Conservation (phyloP, 306 rosid genomes). For the Lathyrus oleraceus region DNA sequence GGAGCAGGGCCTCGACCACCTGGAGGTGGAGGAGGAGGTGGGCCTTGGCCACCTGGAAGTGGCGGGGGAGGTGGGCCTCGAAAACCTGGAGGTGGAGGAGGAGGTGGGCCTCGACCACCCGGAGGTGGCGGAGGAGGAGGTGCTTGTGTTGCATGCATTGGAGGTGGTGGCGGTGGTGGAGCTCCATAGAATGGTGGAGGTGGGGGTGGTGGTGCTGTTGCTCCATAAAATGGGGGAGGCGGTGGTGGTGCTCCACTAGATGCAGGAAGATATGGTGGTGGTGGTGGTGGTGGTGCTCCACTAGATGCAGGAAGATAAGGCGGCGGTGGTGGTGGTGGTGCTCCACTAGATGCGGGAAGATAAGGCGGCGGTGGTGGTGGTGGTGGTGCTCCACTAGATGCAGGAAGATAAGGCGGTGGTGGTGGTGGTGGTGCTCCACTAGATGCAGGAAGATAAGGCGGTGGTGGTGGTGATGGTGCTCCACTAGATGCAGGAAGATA, state of each 20-base stretch:
- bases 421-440: conserved; percentile 31
- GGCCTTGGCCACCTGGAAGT: conserved; percentile 4
- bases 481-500: not conserved
- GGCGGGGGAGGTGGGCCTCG: conserved; percentile 42
- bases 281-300: conserved; percentile 33
- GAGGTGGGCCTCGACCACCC: conserved; percentile 30
- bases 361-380: conserved; percentile 25
- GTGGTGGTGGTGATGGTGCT: conserved; percentile 31
- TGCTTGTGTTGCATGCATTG: conserved; percentile 23
- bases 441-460: not conserved
- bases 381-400: not conserved
- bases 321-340: conserved; percentile 22
- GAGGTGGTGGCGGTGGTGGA: conserved; percentile 34
- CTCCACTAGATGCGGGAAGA: not conserved
- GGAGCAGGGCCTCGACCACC: conserved; percentile 45
- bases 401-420: conserved; percentile 26
- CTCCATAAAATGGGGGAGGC: not conserved
- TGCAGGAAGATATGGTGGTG: not conserved
- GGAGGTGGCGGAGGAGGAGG: conserved; percentile 44
- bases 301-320: conserved; percentile 24
- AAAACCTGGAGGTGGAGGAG: conserved; percentile 29
- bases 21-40: conserved; percentile 67
- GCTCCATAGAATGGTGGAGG: conserved; percentile 16
- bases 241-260: conserved; percentile 5
- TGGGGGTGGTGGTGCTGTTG: conserved; percentile 11